Base-by-base conservation (phyloP, 352 stramenopile species). In the Pythium chondricola region DNA sequence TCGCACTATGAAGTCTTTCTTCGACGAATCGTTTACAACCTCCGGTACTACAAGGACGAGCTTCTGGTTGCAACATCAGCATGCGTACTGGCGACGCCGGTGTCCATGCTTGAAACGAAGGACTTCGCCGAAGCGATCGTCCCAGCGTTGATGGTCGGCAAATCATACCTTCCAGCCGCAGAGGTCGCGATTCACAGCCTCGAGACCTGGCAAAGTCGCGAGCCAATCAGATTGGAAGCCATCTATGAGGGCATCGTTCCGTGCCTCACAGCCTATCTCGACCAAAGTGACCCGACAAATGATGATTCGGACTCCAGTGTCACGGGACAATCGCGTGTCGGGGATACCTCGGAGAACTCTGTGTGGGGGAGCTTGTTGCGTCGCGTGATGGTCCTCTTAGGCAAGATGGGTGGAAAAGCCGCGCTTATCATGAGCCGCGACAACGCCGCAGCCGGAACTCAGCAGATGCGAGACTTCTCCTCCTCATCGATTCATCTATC, bases 11-110 rank as follows among this genome's bases (percentile, higher is more conserved):
- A 22, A 4, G 42, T 43, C n/a, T 93, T 89, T 41, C 39, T 82
- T n/a, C 21, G 47, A 10, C 50, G 50, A 25, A 58, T 80, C 14
- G 74, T 66, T 48, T 40, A 37, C 8, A 74, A 88, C 48, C 56
- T 84, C 24, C 72, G 60, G 6, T 87, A 85, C 52, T 89, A 88
- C 56, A 77, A 84, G 48, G 77, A 91, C 43, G 82, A 93, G 22
- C 44, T 91, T 17, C 63, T 90, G 18, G 67, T 91, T 30, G 68
- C 75, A 5, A 70, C 63, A 20, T 63, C 69, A 14, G 61, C 74
- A 26, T 88, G 82, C 54, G 66, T 88, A 18, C 63, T 93, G 16
- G 51, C 63, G 27, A 63, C 78, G 11, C 80, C 82, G 6, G 33
- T 71, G 13, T 41, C 32, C 25, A 43, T 88, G n/a, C 43, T 82